These are phyloP conservation scores for Tirmania nivea DNA, from an alignment of 495 filamentous ascomycete genomes.

Conservation along the genomic window DNA sequence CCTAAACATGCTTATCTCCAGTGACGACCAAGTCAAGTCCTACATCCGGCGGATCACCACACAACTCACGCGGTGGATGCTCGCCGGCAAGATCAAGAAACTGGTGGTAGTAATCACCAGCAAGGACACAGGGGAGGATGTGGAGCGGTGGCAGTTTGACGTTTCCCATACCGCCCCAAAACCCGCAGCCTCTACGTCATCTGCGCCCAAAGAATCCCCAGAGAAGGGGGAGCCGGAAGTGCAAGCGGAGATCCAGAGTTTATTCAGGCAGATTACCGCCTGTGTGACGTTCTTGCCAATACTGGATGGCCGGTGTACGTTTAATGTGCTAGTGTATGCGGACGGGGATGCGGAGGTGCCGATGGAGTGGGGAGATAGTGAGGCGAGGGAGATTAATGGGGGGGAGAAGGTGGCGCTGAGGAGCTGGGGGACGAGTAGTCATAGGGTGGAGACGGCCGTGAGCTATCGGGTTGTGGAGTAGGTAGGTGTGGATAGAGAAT, in stretches of 20 bases:
- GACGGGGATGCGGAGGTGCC: constrained; percentile 93
- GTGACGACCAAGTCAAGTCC: constrained; percentile 93
- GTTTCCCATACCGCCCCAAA: constrained; percentile 29
- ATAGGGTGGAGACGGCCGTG: constrained; percentile 82
- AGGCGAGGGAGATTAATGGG: constrained; percentile 91
- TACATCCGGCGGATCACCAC: constrained; percentile 62
- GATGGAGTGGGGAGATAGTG: constrained; percentile 95
- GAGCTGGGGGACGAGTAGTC: constrained; percentile 85
- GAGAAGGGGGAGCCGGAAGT: constrained; percentile 50
- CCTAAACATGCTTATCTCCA: constrained; percentile 90
- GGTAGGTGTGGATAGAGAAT: constrained; percentile 1
- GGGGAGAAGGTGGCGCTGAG: constrained; percentile 88
- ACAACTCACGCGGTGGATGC: constrained; percentile 63
- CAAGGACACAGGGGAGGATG: constrained; percentile 87
- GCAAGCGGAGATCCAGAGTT: constrained; percentile 78
- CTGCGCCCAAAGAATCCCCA: constrained; percentile 21
- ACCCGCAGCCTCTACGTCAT: constrained; percentile 17
- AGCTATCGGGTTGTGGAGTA: constrained; percentile 52
- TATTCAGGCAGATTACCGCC: constrained; percentile 94
- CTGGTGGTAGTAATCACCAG: constrained; percentile 87
- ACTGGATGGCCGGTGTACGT: constrained; percentile 81
- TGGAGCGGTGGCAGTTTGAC: constrained; percentile 97
- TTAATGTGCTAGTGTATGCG: constrained; percentile 95
- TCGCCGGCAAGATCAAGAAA: constrained; percentile 85
- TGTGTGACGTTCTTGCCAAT: constrained; percentile 93